Evolutionary conservation across 176 grass and related monocot genomes (phyloP).

Genomic region (Eragrostis curvula): DNA sequence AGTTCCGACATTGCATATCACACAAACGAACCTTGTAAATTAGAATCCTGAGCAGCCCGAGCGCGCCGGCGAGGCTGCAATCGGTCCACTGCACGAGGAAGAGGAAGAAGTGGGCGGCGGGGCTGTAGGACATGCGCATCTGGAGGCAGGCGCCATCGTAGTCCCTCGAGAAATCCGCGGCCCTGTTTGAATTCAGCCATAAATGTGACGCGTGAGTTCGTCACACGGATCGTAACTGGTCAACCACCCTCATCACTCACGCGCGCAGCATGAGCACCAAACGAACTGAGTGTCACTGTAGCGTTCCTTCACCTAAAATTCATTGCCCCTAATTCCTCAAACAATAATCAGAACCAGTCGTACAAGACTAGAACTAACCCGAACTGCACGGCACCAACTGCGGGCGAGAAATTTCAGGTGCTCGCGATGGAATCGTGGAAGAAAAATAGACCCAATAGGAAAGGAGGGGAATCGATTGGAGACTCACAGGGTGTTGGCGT

Average conservation of each 20-base stretch:
- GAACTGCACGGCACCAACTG: background rate
- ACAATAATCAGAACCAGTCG: background rate
- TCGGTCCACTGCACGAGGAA: conserved; percentile 96
- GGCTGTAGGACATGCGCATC: conserved; percentile 94
- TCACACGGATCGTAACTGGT: background rate
- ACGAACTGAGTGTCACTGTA: background rate
- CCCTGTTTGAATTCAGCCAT: conserved; percentile 46
- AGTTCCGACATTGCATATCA: background rate
- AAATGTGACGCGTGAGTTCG: background rate
- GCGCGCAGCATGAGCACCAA: conserved; percentile 22
- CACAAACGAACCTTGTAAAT: conserved; percentile 66
- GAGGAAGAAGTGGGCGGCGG: conserved; percentile 77
- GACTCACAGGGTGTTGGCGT: conserved; percentile 87
- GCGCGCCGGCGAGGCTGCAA: conserved; percentile 87
- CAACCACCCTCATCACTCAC: background rate
- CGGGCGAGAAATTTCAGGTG: background rate
- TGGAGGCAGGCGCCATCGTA: conserved; percentile 88
- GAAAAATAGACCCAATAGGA: background rate
- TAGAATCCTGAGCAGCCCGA: conserved; percentile 83
- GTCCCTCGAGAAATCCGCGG: conserved; percentile 83
- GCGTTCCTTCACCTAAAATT: background rate
- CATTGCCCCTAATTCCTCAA: background rate
- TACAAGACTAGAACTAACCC: background rate
- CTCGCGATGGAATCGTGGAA: background rate
- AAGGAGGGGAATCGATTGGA: background rate